These are phyloP conservation scores for Aureobasidium sp. DNA, from an alignment of 2,329 filamentous ascomycete species.

Conservation along the genomic window DNA sequence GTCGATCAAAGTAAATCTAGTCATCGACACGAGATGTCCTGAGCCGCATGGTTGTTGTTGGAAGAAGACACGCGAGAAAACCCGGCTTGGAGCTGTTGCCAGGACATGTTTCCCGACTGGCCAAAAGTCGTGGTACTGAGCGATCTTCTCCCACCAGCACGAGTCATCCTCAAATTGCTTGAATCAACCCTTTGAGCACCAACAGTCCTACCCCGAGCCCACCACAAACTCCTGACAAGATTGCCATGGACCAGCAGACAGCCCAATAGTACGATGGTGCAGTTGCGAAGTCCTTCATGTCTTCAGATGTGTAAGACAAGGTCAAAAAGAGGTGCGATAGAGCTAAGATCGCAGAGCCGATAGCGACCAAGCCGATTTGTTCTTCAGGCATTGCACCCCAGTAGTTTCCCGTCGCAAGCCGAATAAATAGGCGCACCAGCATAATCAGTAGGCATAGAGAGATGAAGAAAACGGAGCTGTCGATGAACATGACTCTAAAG, in stretches of 20 bases:
- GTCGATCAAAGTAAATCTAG: constrained; percentile 6
- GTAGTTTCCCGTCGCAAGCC: not conserved
- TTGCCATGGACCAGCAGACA: not conserved
- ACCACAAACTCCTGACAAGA: not conserved
- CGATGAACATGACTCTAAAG: not conserved
- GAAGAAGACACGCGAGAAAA: not conserved
- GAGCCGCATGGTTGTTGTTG: not conserved
- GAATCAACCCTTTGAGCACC: not conserved
- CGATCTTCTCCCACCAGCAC: not conserved
- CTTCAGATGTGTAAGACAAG: not conserved
- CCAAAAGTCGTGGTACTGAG: constrained; percentile 8
- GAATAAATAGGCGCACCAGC: not conserved
- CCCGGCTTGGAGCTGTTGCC: not conserved
- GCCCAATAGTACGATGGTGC: not conserved
- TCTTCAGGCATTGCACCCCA: not conserved
- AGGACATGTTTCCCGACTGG: not conserved
- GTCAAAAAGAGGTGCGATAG: not conserved
- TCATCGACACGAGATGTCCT: not conserved
- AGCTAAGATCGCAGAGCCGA: not conserved
- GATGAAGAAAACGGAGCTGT: not conserved
- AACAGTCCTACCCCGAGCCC: not conserved
- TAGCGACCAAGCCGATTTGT: not conserved
- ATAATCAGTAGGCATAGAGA: not conserved
- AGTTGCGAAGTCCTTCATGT: not conserved
- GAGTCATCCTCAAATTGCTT: not conserved